phyloP scores from a whole-genome alignment of 805 yeast genomes.

The Lipomyces spencermartinsiae region DNA sequence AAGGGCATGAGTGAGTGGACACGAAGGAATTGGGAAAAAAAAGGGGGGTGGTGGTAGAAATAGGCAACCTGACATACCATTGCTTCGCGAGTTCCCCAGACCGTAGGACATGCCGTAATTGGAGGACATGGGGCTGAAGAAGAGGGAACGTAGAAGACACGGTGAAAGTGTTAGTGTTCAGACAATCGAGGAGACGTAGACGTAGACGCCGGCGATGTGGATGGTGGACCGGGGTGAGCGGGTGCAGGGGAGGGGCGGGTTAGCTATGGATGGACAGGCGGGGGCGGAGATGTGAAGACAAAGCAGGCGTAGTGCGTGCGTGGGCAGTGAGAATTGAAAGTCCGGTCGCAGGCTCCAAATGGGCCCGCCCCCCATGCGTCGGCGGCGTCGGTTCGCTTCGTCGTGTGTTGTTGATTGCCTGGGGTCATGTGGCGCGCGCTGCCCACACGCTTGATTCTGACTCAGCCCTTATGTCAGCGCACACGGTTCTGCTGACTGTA shows the following conservation, averaged over 20 bases:
- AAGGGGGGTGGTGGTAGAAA: not conserved
- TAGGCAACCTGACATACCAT: slow-evolving; percentile 18
- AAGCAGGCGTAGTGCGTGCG: slow-evolving; percentile 1
- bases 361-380: not conserved
- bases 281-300: not conserved
- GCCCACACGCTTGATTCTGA: not conserved
- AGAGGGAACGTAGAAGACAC: not conserved
- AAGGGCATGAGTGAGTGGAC: slow-evolving; percentile 10
- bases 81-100: slow-evolving; percentile 21
- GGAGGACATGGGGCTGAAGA: not conserved
- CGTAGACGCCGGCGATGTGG: not conserved
- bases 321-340: not conserved
- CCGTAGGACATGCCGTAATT: slow-evolving; percentile 9
- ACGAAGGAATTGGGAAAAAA: not conserved
- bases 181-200: not conserved
- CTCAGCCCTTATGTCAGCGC: not conserved
- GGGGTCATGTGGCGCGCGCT: slow-evolving; percentile 16
- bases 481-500: not conserved
- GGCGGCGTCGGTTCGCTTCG: not conserved
- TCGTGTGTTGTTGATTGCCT: slow-evolving; percentile 1
- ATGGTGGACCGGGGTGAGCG: not conserved
- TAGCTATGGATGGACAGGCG: not conserved
- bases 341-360: not conserved
- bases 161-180: not conserved
- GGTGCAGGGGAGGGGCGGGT: slow-evolving; percentile 4